Percentiles rank a stretch among this genome's conserved stretches.
Conservation (phyloP, 2,329 filamentous ascomycete genomes). For the Macroventuria anomochaeta region DNA sequence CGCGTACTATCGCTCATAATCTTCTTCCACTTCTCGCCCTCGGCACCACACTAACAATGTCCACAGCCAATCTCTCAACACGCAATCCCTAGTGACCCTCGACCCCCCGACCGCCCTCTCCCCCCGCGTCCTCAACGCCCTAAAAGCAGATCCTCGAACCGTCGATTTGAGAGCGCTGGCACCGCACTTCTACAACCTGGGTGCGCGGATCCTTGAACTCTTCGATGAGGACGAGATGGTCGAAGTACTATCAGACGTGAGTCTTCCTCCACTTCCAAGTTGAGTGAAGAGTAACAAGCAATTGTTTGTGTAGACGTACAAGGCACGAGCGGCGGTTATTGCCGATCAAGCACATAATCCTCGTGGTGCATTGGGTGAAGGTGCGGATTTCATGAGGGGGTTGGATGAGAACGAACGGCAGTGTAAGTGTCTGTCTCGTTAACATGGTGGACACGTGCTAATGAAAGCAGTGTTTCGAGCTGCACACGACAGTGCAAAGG, state of each 20-base stretch:
- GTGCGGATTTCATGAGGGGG: slow-evolving; percentile 83
- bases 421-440: slow-evolving; percentile 50
- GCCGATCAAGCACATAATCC: slow-evolving; percentile 89
- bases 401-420: slow-evolving; percentile 88
- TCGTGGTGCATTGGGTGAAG: slow-evolving; percentile 68
- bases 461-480: slow-evolving; percentile 53
- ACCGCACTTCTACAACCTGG: slow-evolving; percentile 86
- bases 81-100: slow-evolving; percentile 65
- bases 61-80: slow-evolving; percentile 47
- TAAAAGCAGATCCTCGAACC: slow-evolving; percentile 87
- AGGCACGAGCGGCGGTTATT: slow-evolving; percentile 79
- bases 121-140: slow-evolving; percentile 80
- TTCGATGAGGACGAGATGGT: slow-evolving; percentile 87
- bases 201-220: slow-evolving; percentile 83
- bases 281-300: no score
- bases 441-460: slow-evolving; percentile 6
- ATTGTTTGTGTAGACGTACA: slow-evolving; percentile 69
- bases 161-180: slow-evolving; percentile 84
- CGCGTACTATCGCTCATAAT: no score
- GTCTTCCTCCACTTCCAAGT: no score
- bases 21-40: no score
- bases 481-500: slow-evolving; percentile 56
- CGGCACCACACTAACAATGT: no score
- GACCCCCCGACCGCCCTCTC: slow-evolving; percentile 81
- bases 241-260: slow-evolving; percentile 60